phyloP scores from a whole-genome alignment of 1,139 yeast genomes.

The Yueomyces sp. region DNA sequence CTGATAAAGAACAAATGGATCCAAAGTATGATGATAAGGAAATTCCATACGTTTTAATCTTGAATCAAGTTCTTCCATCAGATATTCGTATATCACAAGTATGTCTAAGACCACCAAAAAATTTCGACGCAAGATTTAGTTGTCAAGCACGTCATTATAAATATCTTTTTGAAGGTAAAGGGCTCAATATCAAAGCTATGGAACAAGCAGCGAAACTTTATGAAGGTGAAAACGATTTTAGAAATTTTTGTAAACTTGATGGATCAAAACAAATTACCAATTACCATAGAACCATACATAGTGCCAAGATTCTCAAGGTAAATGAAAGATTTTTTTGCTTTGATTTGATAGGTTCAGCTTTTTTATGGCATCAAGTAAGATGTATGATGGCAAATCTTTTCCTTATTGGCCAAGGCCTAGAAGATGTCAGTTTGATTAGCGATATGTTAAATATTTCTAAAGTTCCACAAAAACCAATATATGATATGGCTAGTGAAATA shows the following conservation, averaged over 20 bases:
- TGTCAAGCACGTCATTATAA: constrained; percentile 75
- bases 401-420: constrained; percentile 68
- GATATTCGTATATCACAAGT: constrained; percentile 78
- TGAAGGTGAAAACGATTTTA: constrained; percentile 75
- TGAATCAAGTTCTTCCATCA: constrained; percentile 66
- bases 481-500: constrained; percentile 85
- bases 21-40: constrained; percentile 50
- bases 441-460: constrained; percentile 46
- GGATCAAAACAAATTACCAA: constrained; percentile 86
- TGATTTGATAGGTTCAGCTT: constrained; percentile 79
- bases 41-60: constrained; percentile 59
- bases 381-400: constrained; percentile 84
- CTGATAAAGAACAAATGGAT: constrained; percentile 43
- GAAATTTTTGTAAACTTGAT: constrained; percentile 90
- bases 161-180: constrained; percentile 51
- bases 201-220: constrained; percentile 49
- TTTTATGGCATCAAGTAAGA: constrained; percentile 96
- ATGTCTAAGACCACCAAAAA: constrained; percentile 68
- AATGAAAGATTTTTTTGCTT: constrained; percentile 44
- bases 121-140: constrained; percentile 87
- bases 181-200: constrained; percentile 57
- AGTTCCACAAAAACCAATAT: constrained; percentile 62
- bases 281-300: constrained; percentile 45
- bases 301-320: constrained; percentile 37
- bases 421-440: constrained; percentile 42